Conservation (phyloP, 2,329 filamentous ascomycete species). For the Ascocoryne sarcoides region DNA sequence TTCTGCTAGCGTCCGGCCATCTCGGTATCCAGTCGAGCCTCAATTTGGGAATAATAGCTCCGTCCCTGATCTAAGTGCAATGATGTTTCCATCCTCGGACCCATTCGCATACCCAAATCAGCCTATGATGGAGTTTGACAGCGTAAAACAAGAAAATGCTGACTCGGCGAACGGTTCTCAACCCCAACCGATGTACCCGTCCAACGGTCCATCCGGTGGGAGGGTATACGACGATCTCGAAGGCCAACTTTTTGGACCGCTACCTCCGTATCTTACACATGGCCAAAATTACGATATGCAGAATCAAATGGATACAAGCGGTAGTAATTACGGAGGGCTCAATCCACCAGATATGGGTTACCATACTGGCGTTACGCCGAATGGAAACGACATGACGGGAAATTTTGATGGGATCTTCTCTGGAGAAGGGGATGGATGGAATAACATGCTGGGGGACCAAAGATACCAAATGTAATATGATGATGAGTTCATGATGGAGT, state of each 20-base stretch:
- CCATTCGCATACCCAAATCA: constrained; percentile 72
- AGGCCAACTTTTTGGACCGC: constrained; percentile 61
- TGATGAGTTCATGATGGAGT: no score
- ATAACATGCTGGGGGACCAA: constrained; percentile 16
- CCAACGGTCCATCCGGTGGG: constrained; percentile 17
- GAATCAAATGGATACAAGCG: constrained; percentile 5
- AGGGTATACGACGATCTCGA: constrained; percentile 52
- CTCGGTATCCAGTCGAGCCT: constrained; percentile 21
- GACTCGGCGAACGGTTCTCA: constrained; percentile 7
- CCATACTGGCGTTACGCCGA: constrained; percentile 14
- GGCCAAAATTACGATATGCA: constrained; percentile 21
- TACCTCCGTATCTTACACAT: constrained; percentile 55
- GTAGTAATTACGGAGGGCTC: constrained; percentile 12
- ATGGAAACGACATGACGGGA: constrained; percentile 14
- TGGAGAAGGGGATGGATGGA: constrained; percentile 21
- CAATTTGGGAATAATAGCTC: constrained; percentile 27
- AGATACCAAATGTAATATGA: constrained; percentile 2
- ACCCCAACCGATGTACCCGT: constrained; percentile 20
- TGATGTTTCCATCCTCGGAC: constrained; percentile 75
- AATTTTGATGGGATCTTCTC: constrained; percentile 23
- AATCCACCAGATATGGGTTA: constrained; percentile 16
- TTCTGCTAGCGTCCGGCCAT: constrained; percentile 11
- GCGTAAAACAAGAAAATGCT: constrained; percentile 25
- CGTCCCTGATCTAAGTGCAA: constrained; percentile 61
- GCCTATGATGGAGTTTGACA: constrained; percentile 54